A percentile compares a stretch with the other conserved stretches of the same genome.
Conservation (phyloP, 2,329 filamentous ascomycete species). For the Metarhizium sp. region DNA sequence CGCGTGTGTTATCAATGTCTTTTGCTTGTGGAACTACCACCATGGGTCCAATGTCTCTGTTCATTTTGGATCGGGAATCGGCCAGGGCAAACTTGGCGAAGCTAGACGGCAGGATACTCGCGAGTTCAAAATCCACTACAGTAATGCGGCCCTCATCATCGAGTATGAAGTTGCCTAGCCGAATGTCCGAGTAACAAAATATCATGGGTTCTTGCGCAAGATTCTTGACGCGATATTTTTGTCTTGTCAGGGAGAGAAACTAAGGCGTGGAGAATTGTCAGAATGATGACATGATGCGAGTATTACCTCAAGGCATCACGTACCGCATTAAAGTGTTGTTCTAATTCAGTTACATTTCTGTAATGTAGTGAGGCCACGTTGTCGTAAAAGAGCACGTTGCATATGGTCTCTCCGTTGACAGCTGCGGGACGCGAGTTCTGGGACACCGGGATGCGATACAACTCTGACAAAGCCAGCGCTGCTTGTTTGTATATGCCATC, state of each 20-base stretch:
- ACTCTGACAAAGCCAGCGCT: conserved; percentile 8
- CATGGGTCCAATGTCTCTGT: conserved; percentile 4
- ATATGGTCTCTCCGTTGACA: neutral
- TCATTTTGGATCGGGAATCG: neutral
- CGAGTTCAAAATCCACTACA: conserved; percentile 9
- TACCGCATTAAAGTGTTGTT: conserved; percentile 11
- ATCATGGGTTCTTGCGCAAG: conserved; percentile 11
- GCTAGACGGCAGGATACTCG: conserved; percentile 12
- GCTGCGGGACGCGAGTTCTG: neutral
- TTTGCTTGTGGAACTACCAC: conserved; percentile 5
- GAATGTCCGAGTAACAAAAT: conserved; percentile 11
- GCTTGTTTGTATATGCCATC: conserved; percentile 8
- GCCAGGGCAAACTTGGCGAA: conserved; percentile 5
- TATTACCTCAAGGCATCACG: conserved; percentile 1
- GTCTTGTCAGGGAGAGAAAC: conserved; percentile 6
- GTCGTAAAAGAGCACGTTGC: conserved; percentile 6
- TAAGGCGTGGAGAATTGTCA: neutral
- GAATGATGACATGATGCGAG: too few species aligned
- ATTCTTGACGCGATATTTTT: neutral
- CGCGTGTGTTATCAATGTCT: conserved; percentile 7
- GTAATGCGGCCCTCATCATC: conserved; percentile 6
- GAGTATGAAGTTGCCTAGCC: conserved; percentile 11
- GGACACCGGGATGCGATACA: conserved; percentile 11
- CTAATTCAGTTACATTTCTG: conserved; percentile 9
- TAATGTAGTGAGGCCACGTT: conserved; percentile 8